Evolutionary conservation across 164 flowering plant genomes (phyloP), one percentile per base, ranked within the genome.

Genomic region (Vitis amurensis): DNA sequence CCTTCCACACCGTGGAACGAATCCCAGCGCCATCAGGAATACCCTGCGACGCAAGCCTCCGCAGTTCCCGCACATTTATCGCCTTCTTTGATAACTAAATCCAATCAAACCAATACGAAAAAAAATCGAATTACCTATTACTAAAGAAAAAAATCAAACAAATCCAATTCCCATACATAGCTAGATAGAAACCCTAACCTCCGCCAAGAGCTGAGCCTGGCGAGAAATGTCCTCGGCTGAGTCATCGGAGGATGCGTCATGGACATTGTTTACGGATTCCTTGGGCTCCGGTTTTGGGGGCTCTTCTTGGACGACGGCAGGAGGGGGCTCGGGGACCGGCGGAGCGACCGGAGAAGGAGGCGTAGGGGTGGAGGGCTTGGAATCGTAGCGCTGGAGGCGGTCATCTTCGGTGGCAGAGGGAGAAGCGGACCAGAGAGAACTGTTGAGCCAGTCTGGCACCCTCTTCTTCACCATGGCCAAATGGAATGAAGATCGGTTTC

Each of bases 361-460:
- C 68, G 73, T 7, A 11, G 73, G 12, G 59, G 77, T 31, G 56
- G 75, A 3, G 55, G 52, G n/a, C 23, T 65, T 44, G 60, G 79
- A 19, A 29, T 77, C 13, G 63, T 71, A 16, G 47, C 70, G 76
- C 4, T 5, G 69, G 70, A 17, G 30, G 71, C 59, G 72, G 72
- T 75, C 77, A 23, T 68, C 78, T 69, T 64, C 74, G 68, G 70
- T 10, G 14, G 61, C 14, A 19, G 90, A 57, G 5, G 87, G 72
- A 57, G 84, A 48, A 55, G 94, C 64, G 31, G 93, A 83, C 98
- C 98, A 94, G 63, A 94, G 87, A 10, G 97, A 84, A 80, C 87
- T 89, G 82, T 92, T 92, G 68, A 94, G 81, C 99, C 99, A 94
- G 50, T 94, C 97, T 14, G 99, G 99, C 0, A 94, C 96, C 15